A percentile compares a stretch with the other conserved stretches of the same genome.
phyloP scores from a whole-genome alignment of 2,329 filamentous ascomycete species.

The Pseudocercospora eumusae region DNA sequence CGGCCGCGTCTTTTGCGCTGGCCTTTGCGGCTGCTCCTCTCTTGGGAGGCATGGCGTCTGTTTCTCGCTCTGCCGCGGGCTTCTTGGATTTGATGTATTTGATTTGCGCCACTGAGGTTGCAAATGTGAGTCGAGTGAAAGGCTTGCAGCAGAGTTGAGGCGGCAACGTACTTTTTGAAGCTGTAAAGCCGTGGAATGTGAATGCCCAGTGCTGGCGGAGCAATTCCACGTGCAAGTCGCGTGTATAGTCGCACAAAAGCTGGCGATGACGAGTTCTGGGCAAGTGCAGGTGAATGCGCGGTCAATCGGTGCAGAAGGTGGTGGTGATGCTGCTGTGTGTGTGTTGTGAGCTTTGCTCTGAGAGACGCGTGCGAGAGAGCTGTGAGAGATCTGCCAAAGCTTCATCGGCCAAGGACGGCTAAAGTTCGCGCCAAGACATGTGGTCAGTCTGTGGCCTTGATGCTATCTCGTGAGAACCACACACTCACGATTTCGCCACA shows the following conservation, averaged over 20 bases:
- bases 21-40: conserved; percentile 23
- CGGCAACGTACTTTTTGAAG: conserved; percentile 14
- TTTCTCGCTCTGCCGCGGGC: conserved; percentile 21
- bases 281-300: neutral
- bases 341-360: neutral
- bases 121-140: neutral
- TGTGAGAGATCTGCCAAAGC: neutral
- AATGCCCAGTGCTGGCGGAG: conserved; percentile 12
- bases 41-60: conserved; percentile 28
- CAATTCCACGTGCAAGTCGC: conserved; percentile 15
- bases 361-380: neutral
- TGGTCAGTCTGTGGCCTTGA: too few species aligned
- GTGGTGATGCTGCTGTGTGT: neutral
- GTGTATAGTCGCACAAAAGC: neutral
- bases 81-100: conserved; percentile 36
- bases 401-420: neutral
- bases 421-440: neutral
- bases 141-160: neutral
- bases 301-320: neutral
- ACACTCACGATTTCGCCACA: too few species aligned
- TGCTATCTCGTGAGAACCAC: too few species aligned
- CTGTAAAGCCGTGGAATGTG: conserved; percentile 13
- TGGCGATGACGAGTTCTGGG: neutral
- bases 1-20: conserved; percentile 14
- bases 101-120: conserved; percentile 33